Evolutionary conservation across 2,329 filamentous ascomycete species (phyloP).

Genomic region (Colletotrichum lentis): DNA sequence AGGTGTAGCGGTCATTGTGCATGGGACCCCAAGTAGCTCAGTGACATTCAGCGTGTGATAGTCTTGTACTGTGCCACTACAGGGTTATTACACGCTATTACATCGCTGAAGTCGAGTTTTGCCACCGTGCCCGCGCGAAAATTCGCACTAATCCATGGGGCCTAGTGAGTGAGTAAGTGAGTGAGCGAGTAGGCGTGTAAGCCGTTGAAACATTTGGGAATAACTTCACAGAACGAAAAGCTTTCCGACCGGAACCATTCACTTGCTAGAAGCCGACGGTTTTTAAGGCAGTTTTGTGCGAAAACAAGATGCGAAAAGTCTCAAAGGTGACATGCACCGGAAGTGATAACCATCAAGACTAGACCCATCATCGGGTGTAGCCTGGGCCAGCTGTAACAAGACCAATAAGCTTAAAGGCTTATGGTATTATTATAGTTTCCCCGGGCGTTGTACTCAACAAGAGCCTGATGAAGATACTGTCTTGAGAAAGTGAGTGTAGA

Average conservation of each 20-base stretch:
- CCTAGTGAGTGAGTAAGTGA: background rate
- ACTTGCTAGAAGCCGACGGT: background rate
- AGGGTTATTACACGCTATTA: background rate
- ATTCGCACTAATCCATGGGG: background rate
- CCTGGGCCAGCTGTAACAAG: background rate
- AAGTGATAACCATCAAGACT: too few species aligned
- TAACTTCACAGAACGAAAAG: too few species aligned
- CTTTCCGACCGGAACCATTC: too few species aligned
- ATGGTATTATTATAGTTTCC: too few species aligned
- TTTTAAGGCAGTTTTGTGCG: too few species aligned
- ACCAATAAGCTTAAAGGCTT: too few species aligned
- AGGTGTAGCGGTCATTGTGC: constrained; percentile 24
- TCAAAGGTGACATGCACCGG: background rate
- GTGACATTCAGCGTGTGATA: background rate
- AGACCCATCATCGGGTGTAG: too few species aligned
- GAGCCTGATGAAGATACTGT: background rate
- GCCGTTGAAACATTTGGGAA: background rate
- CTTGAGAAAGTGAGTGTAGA: background rate
- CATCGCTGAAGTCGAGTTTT: background rate
- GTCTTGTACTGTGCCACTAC: background rate
- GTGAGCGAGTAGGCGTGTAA: background rate
- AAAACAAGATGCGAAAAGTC: background rate
- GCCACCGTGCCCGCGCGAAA: background rate
- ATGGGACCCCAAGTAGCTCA: background rate
- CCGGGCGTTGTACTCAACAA: background rate